Evolutionary conservation across 176 grass and related monocot species (phyloP).

Genomic region (Sorghum bicolor): Sorghum_bicolor_NCBIv3 NC_012876.2:61381501-61382000

Average conservation of each 20-base stretch:
- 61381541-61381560: neutral
- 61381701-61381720: neutral
- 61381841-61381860: neutral
- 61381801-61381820: neutral
- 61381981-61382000: too few relatives aligned
- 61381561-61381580: neutral
- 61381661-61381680: neutral
- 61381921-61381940: too few relatives aligned
- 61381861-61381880: neutral
- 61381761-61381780: slow-evolving; percentile 2
- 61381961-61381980: too few relatives aligned
- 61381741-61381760: slow-evolving; percentile 15
- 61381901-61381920: neutral
- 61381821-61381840: neutral
- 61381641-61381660: neutral
- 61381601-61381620: neutral
- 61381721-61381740: neutral
- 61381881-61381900: neutral
- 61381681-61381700: neutral
- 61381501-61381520: neutral
- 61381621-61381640: neutral
- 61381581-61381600: neutral
- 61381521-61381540: neutral
- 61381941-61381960: too few relatives aligned
- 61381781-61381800: neutral